A percentile compares a stretch with the other conserved stretches of the same genome.
Evolutionary conservation across 1,139 yeast genomes (phyloP).

Genomic region (Meyerozyma sp.): DNA sequence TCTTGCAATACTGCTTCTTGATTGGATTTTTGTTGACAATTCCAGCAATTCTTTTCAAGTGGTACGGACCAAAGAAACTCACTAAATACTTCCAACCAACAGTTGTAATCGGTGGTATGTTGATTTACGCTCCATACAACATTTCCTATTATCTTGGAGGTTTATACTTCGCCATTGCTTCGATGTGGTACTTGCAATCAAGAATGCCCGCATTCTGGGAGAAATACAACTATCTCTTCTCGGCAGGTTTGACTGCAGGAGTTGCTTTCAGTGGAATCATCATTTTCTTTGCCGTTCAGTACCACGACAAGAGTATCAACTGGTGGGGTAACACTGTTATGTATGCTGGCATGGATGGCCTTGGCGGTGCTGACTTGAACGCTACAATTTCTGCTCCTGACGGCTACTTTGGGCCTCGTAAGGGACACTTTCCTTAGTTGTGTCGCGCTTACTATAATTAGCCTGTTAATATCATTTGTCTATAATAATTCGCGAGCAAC

Average conservation of each 20-base stretch:
- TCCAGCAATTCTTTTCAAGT: slow-evolving; percentile 37
- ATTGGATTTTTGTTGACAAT: slow-evolving; percentile 47
- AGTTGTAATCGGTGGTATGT: slow-evolving; percentile 42
- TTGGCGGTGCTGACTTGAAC: slow-evolving; percentile 5
- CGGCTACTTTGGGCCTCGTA: slow-evolving; percentile 45
- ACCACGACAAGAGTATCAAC: slow-evolving; percentile 27
- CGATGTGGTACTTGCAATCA: slow-evolving; percentile 49
- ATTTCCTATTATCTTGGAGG: slow-evolving; percentile 51
- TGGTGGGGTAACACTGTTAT: slow-evolving; percentile 62
- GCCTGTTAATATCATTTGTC: too few species aligned
- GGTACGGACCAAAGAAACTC: slow-evolving; percentile 20
- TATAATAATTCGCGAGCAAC: too few species aligned
- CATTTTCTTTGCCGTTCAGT: slow-evolving; percentile 52
- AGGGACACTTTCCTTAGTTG: slow-evolving; percentile 27
- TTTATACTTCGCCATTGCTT: slow-evolving; percentile 39
- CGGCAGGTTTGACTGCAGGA: slow-evolving; percentile 54
- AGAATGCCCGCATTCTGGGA: slow-evolving; percentile 56
- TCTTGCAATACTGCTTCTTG: slow-evolving; percentile 46
- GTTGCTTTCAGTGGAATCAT: slow-evolving; percentile 52
- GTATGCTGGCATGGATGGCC: slow-evolving; percentile 42
- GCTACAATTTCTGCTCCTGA: slow-evolving; percentile 20
- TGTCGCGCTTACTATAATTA: neutral
- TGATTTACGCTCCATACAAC: slow-evolving; percentile 50
- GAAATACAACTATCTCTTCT: slow-evolving; percentile 52
- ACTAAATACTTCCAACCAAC: slow-evolving; percentile 42